Evolutionary conservation across 306 rosid species (phyloP).

Genomic region (Lathyrus oleraceus): DNA sequence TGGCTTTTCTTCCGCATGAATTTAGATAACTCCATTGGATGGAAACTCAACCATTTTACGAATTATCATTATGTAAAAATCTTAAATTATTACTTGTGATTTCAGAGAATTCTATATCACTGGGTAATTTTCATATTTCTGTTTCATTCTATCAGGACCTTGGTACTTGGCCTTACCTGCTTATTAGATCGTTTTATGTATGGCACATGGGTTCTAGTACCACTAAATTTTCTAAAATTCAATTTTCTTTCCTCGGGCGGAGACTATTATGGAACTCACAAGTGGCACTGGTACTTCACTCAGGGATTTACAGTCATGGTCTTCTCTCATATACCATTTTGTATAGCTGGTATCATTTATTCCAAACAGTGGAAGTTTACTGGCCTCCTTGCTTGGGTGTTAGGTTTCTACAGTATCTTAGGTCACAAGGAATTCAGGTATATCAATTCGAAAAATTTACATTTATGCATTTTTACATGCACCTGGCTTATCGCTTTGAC

Average conservation of each 20-base stretch:
- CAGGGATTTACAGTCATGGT: conserved; percentile 89
- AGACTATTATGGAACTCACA: conserved; percentile 96
- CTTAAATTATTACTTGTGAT: neutral
- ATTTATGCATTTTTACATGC: conserved; percentile 20
- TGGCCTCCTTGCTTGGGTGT: conserved; percentile 84
- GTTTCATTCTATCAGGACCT: conserved; percentile 51
- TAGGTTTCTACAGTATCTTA: conserved; percentile 72
- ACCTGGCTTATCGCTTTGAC: conserved; percentile 23
- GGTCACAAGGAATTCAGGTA: conserved; percentile 99
- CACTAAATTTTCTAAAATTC: conserved; percentile 86
- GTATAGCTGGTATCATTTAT: conserved; percentile 65
- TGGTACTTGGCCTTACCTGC: conserved; percentile 73
- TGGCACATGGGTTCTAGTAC: conserved; percentile 85
- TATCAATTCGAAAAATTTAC: conserved; percentile 24
- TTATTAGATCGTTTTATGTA: conserved; percentile 75
- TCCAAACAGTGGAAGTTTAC: conserved; percentile 82
- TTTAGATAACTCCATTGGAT: neutral
- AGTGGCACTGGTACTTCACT: conserved; percentile 98
- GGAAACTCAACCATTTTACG: conserved; percentile 7
- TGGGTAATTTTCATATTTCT: neutral
- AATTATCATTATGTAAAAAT: conserved; percentile 2
- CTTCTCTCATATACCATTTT: conserved; percentile 78
- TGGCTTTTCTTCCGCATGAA: neutral
- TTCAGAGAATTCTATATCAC: conserved; percentile 4
- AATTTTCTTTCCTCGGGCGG: conserved; percentile 94